A percentile compares a stretch with the other conserved stretches of the same genome.
These are phyloP conservation scores for Fusarium nematophilum DNA, from an alignment of 2,329 filamentous ascomycete genomes.

Conservation along the genomic window DNA sequence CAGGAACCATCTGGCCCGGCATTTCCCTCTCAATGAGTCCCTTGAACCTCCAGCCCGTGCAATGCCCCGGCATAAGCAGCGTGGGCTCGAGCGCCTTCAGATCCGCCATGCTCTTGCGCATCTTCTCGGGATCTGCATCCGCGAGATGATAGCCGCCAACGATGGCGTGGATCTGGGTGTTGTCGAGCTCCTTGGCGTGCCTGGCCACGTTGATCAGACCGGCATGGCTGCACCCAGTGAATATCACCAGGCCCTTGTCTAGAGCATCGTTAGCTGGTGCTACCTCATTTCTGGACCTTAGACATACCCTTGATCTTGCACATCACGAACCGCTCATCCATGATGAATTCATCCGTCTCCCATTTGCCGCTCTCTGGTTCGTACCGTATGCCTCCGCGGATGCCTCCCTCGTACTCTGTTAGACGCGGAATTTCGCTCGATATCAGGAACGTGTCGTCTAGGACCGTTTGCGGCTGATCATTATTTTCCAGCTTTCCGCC, in stretches of 20 bases:
- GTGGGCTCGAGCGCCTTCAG: conserved; percentile 59
- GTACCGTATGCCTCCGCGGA: conserved; percentile 58
- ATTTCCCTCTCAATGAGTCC: conserved; percentile 62
- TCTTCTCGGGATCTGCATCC: no score
- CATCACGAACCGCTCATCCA: conserved; percentile 64
- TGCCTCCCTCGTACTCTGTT: conserved; percentile 61
- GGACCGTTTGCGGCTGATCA: conserved; percentile 55
- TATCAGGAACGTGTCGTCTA: conserved; percentile 63
- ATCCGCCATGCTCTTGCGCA: conserved; percentile 59
- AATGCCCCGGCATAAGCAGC: conserved; percentile 65
- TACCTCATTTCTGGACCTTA: not conserved
- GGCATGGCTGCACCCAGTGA: conserved; percentile 67
- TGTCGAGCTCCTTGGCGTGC: conserved; percentile 56
- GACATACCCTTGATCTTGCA: conserved; percentile 61
- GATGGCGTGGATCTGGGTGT: no score
- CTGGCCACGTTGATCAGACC: conserved; percentile 64
- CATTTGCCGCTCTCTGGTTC: conserved; percentile 53
- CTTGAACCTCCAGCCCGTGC: conserved; percentile 66
- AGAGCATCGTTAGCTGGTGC: not conserved
- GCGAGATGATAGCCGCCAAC: conserved; percentile 51
- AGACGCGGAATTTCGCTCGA: conserved; percentile 63
- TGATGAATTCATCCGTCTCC: conserved; percentile 61
- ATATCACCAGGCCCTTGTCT: conserved; percentile 59
- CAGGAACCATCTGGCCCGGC: conserved; percentile 61
- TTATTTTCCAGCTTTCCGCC: conserved; percentile 49